Base-by-base conservation (phyloP, 306 rosid species). In the Arachis hypogaea region DNA sequence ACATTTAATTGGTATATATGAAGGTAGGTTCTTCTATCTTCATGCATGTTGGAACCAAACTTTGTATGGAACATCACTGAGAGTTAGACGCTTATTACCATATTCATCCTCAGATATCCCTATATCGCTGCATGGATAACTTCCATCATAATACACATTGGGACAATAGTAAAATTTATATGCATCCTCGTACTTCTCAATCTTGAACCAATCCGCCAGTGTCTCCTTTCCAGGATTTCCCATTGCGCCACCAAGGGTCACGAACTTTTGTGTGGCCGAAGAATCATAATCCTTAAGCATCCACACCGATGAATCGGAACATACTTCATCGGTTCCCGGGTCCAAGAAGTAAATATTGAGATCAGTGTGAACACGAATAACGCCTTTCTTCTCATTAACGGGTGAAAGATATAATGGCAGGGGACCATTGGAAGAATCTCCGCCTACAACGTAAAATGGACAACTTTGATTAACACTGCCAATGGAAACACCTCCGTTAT, bases 81-180 rank as follows among this genome's bases (percentile, higher is more conserved):
- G 14, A 55, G 60, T 73, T 3, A 75, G 59, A 57, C 60, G 73
- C 51, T 72, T 67, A 45, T 72, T 67, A 45, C 59, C 79, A 16
- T 57, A 2, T 8, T 49, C 16, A 7, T 75, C 52, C 22, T 12
- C 52, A 30, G 29, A 45, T 44, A 75, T 3, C 1, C 79, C 79
- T 2, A 88, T 62, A 65, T 86, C 88, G 14, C 42, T 68, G 28
- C 94, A 86, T 16, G 50, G 4, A 28, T 84, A 81, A 57, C 41
- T 80, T 59, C 88, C 82, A 58, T 57, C 61, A 9, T 9, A 46
- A 11, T 87, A 82, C 7, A 89, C 89, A 1, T 49, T 68, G 4
- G 94, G 91, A 57, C 91, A 89, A 16, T 81, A 89, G 2, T 55
- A 68, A 3, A 89, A 50, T 71, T 86, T 86, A 51, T 85, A 89